phyloP scores from a whole-genome alignment of 257 asterid species.

The Salvia hispanica region DNA sequence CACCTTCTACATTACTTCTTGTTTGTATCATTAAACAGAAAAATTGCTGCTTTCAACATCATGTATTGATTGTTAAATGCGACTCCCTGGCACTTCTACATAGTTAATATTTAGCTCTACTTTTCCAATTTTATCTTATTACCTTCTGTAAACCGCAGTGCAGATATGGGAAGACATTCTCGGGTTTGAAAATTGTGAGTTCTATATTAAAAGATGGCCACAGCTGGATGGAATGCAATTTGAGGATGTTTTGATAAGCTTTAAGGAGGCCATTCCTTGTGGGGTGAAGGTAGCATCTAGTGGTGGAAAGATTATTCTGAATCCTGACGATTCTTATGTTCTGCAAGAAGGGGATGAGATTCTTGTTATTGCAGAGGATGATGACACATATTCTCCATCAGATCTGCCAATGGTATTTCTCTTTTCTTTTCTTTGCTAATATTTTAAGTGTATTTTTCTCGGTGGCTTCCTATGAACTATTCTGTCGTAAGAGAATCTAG shows the following conservation, averaged over 20 bases:
- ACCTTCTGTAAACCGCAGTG: constrained; percentile 30
- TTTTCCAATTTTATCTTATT: constrained; percentile 19
- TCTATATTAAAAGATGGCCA: constrained; percentile 82
- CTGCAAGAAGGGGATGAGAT: constrained; percentile 87
- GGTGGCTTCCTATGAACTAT: constrained; percentile 11
- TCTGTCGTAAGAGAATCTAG: not conserved
- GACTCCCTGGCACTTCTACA: not conserved
- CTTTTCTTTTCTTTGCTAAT: constrained; percentile 45
- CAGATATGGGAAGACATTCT: constrained; percentile 97
- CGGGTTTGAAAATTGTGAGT: constrained; percentile 92
- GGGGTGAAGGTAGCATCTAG: constrained; percentile 81
- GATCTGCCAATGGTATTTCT: constrained; percentile 72
- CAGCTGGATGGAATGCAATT: constrained; percentile 81
- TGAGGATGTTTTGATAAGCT: constrained; percentile 86
- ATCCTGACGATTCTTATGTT: constrained; percentile 80
- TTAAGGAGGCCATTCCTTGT: constrained; percentile 90
- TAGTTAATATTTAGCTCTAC: constrained; percentile 9
- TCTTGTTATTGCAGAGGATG: constrained; percentile 95
- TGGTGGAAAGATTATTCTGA: constrained; percentile 81
- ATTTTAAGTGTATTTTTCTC: constrained; percentile 22
- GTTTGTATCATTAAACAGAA: not conserved
- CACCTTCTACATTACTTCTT: constrained; percentile 32
- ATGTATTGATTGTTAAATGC: constrained; percentile 8
- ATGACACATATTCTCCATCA: constrained; percentile 79
- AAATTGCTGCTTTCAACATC: constrained; percentile 20